These are phyloP conservation scores for Lecanicillium sp. DNA, from an alignment of 2,329 filamentous ascomycete genomes.

Conservation along the genomic window DNA sequence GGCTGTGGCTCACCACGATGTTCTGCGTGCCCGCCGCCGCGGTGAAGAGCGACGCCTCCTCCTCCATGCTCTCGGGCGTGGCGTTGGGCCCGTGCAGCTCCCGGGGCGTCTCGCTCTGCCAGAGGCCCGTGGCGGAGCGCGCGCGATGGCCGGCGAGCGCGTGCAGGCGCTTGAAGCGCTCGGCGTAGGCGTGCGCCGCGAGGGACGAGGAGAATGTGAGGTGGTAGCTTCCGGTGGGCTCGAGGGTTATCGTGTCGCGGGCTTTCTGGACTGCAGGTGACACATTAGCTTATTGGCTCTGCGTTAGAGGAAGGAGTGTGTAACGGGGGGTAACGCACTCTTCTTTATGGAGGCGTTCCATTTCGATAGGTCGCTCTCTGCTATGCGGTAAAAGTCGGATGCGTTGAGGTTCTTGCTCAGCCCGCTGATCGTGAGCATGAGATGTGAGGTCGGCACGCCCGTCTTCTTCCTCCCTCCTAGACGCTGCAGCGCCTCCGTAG, in stretches of 20 bases:
- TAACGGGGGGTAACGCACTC: conserved; percentile 36
- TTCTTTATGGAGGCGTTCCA: conserved; percentile 61
- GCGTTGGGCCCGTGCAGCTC: conserved; percentile 19
- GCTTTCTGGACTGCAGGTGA: conserved; percentile 50
- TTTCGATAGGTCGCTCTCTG: conserved; percentile 58
- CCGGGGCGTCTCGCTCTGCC: conserved; percentile 23
- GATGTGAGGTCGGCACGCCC: not conserved
- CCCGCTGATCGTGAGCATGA: conserved; percentile 51
- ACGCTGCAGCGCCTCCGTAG: too few species aligned
- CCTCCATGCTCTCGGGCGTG: conserved; percentile 15
- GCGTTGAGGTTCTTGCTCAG: conserved; percentile 55
- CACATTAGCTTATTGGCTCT: not conserved
- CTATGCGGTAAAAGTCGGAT: conserved; percentile 65
- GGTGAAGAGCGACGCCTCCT: conserved; percentile 24
- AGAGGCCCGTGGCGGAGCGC: conserved; percentile 25
- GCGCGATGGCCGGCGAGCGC: conserved; percentile 25
- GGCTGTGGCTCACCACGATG: conserved; percentile 17
- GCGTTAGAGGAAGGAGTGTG: not conserved
- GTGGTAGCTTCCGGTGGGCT: conserved; percentile 59
- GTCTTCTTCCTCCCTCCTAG: not conserved
- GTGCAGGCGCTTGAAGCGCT: conserved; percentile 29
- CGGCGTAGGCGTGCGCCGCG: conserved; percentile 57
- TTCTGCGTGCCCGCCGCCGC: conserved; percentile 23
- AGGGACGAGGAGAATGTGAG: conserved; percentile 57
- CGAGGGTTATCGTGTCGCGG: conserved; percentile 57